Evolutionary conservation across 495 filamentous ascomycete species (phyloP), one percentile per base, ranked within the genome.

Genomic region (Penicillium goetzii): DNA sequence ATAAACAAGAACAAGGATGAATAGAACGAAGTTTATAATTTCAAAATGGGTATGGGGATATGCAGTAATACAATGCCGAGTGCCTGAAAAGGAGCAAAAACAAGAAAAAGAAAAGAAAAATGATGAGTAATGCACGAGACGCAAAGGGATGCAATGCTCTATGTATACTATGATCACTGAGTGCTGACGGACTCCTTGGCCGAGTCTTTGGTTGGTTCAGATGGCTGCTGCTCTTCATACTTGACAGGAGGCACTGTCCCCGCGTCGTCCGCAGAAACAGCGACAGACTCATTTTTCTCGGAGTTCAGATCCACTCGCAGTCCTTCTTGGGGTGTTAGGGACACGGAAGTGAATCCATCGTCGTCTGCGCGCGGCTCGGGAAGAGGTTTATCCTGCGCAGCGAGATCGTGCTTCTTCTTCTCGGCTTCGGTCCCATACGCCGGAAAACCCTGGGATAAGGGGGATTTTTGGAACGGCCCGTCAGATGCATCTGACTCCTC

Each of bases 401-500:
- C 8, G 30, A 19, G 21, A 23, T 28, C 23, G 12, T 10, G 23
- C 1, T 57, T n/a, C 28, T 54, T 58, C 17, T 43, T 21, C 40
- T 45, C 26, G 11, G 53, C 21, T 25, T 54, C 64, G 19, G 60
- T 25, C 15, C 53, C 64, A 34, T 73, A 64, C 17, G 66, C 69
- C 0, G 76, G 68, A 21, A 63, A 71, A 0, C 75, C 71, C 28
- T 68, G 70, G 5, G 78, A 79, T 30, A 79, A 53, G 2, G 76
- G 76, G n/a, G 78, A 80, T 43, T 71, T 77, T 5, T 75, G 72
- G 43, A 68, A 78, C 1, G 66, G 47, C 1, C 28, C n/a, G 10
- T 78, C 76, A 1, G 41, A 12, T 14, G 50, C 55, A 2, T 71
- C 60, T 2, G 56, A 34, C 2, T 61, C 67, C 19, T 76, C 75